Conservation (phyloP, 2,329 filamentous ascomycete genomes). For the Xylaria sp. region DNA sequence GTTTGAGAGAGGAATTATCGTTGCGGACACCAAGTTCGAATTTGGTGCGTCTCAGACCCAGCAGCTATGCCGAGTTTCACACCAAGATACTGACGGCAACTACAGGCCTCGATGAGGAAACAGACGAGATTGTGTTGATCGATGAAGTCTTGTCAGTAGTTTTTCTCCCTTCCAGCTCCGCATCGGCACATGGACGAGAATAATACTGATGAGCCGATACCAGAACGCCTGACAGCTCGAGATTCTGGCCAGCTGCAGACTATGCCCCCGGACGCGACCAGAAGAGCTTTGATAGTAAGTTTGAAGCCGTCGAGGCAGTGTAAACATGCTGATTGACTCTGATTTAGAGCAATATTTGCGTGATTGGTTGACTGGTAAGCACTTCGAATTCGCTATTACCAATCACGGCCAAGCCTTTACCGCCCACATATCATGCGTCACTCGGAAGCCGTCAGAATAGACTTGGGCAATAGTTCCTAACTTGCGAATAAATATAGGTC, state of each 20-base stretch:
- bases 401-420: background rate
- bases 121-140: conserved; percentile 76
- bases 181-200: background rate
- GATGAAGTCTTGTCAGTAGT: conserved; percentile 76
- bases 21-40: conserved; percentile 71
- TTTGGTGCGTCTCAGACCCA: conserved; percentile 34
- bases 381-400: background rate
- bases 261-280: conserved; percentile 81
- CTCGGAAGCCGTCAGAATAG: background rate
- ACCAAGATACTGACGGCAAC: conserved; percentile 14
- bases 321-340: conserved; percentile 17
- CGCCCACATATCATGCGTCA: background rate
- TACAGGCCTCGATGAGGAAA: conserved; percentile 64
- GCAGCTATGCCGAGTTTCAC: background rate
- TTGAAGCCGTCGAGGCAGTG: background rate
- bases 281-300: conserved; percentile 79
- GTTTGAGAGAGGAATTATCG: conserved; percentile 74
- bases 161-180: background rate
- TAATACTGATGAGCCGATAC: conserved; percentile 21
- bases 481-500: conserved; percentile 57
- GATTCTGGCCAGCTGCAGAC: conserved; percentile 81
- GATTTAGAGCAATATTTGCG: conserved; percentile 37
- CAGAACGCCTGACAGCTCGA: conserved; percentile 37
- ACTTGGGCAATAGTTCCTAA: background rate
- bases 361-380: conserved; percentile 35